Percentiles rank a stretch among this genome's conserved stretches.
Evolutionary conservation across 2,329 filamentous ascomycete genomes (phyloP).

Genomic region (Westerdykella sp.): DNA sequence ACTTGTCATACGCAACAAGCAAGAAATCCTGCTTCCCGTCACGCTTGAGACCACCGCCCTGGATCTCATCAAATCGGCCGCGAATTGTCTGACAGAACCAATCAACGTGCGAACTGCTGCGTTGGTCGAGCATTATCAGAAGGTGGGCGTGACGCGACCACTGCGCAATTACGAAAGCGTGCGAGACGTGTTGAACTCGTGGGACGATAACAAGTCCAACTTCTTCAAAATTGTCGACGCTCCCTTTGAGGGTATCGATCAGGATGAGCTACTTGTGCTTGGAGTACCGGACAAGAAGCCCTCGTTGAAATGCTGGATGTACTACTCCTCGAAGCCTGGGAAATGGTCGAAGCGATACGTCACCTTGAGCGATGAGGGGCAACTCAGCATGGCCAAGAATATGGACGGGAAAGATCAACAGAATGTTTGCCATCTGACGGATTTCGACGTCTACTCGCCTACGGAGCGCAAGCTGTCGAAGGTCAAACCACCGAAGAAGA

Average conservation of each 20-base stretch:
- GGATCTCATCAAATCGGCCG: slow-evolving; percentile 65
- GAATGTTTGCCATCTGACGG: slow-evolving; percentile 76
- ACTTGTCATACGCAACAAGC: slow-evolving; percentile 64
- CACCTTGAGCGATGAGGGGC: slow-evolving; percentile 66
- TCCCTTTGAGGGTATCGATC: slow-evolving; percentile 48
- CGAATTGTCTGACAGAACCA: slow-evolving; percentile 55
- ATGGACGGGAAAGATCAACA: slow-evolving; percentile 58
- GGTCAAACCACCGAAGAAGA: slow-evolving; percentile 76
- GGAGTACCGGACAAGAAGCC: slow-evolving; percentile 61
- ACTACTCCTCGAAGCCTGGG: slow-evolving; percentile 73
- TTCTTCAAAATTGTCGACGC: slow-evolving; percentile 61
- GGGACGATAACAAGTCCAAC: slow-evolving; percentile 78
- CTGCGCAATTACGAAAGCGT: slow-evolving; percentile 81
- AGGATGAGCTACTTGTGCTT: slow-evolving; percentile 58
- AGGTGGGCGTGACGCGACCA: slow-evolving; percentile 72
- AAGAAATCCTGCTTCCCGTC: slow-evolving; percentile 64
- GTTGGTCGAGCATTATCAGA: slow-evolving; percentile 69
- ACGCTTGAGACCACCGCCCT: slow-evolving; percentile 66
- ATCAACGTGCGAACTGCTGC: slow-evolving; percentile 62
- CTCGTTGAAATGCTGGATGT: slow-evolving; percentile 64
- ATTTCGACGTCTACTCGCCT: slow-evolving; percentile 86
- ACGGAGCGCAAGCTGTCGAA: slow-evolving; percentile 62
- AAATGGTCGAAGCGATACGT: slow-evolving; percentile 87
- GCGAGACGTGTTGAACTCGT: slow-evolving; percentile 84
- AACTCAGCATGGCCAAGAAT: slow-evolving; percentile 66